phyloP scores from a whole-genome alignment of 2,329 filamentous ascomycete species.

The Curvularia sp. region DNA sequence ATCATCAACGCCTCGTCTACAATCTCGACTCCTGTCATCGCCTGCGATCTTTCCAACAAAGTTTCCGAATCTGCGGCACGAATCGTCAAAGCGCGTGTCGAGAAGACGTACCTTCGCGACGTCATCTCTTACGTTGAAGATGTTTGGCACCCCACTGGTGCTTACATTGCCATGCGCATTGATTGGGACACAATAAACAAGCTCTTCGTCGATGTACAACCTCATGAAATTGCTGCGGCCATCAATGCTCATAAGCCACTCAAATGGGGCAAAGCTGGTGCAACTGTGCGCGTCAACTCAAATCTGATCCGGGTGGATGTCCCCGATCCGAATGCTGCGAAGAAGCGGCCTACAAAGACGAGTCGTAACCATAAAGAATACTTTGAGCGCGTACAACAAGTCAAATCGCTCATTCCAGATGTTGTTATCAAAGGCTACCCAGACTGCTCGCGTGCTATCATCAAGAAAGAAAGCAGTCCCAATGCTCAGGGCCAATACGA shows the following conservation, averaged over 20 bases:
- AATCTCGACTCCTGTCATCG: constrained; percentile 94
- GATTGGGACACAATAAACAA: constrained; percentile 79
- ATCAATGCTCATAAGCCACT: constrained; percentile 85
- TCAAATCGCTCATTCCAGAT: constrained; percentile 80
- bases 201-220: constrained; percentile 79
- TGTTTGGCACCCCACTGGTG: constrained; percentile 78
- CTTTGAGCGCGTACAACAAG: constrained; percentile 79
- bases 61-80: constrained; percentile 79
- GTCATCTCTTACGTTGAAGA: constrained; percentile 83
- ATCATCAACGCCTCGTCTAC: constrained; percentile 97
- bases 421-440: constrained; percentile 92
- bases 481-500: constrained; percentile 69
- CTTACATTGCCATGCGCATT: constrained; percentile 80
- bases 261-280: constrained; percentile 71
- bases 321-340: constrained; percentile 52
- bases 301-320: constrained; percentile 75
- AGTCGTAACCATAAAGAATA: constrained; percentile 63
- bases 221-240: constrained; percentile 74
- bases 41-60: constrained; percentile 80
- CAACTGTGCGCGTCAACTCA: constrained; percentile 55
- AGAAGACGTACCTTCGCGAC: constrained; percentile 91
- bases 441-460: constrained; percentile 84
- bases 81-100: constrained; percentile 90
- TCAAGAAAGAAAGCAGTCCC: constrained; percentile 76
- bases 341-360: constrained; percentile 40